These are phyloP conservation scores for Monotropa hypopitys DNA, from an alignment of 179 eudicot genomes.

Conservation along the genomic window DNA sequence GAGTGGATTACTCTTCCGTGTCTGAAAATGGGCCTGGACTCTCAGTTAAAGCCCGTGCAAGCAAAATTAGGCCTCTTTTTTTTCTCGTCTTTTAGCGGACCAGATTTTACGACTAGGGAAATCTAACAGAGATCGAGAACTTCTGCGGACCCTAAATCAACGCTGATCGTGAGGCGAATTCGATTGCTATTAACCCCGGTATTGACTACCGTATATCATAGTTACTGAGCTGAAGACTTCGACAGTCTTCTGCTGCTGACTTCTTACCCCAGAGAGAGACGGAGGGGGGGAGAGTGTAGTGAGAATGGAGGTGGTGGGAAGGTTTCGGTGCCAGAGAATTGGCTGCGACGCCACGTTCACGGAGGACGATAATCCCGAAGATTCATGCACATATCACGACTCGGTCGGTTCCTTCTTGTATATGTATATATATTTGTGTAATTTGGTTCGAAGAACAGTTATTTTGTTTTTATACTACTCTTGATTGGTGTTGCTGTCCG, in stretches of 20 bases:
- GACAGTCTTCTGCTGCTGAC: no score
- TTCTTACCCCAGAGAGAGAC: background rate
- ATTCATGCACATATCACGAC: conserved; percentile 61
- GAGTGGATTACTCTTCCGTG: no score
- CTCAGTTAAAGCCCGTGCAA: no score
- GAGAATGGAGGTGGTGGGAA: conserved; percentile 18
- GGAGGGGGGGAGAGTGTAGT: no score
- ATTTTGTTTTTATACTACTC: background rate
- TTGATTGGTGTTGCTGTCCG: background rate
- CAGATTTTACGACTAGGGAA: background rate
- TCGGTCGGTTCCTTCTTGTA: conserved; percentile 29
- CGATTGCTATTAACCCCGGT: background rate
- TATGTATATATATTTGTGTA: background rate
- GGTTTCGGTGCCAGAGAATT: conserved; percentile 82
- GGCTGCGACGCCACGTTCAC: conserved; percentile 79
- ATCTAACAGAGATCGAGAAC: background rate
- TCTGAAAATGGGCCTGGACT: no score
- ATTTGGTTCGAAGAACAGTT: background rate
- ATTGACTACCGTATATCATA: no score
- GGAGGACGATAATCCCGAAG: conserved; percentile 65
- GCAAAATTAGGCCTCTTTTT: no score
- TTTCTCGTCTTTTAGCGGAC: background rate
- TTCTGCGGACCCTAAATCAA: background rate
- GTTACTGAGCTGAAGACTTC: background rate
- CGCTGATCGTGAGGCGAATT: background rate